phyloP scores from a whole-genome alignment of 306 rosid genomes.

The Quercus cerris region DNA sequence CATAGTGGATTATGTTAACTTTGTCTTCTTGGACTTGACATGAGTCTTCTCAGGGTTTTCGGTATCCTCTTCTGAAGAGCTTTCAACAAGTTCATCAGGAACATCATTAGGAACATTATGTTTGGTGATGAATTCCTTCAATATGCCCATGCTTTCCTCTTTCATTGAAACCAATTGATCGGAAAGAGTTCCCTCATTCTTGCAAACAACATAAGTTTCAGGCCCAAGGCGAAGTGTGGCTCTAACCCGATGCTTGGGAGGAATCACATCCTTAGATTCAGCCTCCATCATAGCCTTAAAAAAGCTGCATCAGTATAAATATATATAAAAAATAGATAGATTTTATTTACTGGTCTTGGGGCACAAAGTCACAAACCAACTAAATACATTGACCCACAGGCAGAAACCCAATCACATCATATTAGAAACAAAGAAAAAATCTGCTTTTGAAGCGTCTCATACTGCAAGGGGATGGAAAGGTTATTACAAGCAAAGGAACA shows the following conservation, averaged over 20 bases:
- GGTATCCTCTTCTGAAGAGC: slow-evolving; percentile 59
- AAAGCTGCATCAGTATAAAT: not conserved
- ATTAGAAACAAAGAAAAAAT: too few species aligned
- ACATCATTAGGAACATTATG: slow-evolving; percentile 79
- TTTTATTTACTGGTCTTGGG: not conserved
- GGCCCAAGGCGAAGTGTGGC: slow-evolving; percentile 54
- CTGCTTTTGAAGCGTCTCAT: too few species aligned
- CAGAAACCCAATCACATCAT: too few species aligned
- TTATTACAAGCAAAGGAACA: too few species aligned
- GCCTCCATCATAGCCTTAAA: slow-evolving; percentile 32
- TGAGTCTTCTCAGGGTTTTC: slow-evolving; percentile 48
- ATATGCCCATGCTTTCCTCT: slow-evolving; percentile 64
- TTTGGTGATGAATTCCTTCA: slow-evolving; percentile 85
- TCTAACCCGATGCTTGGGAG: slow-evolving; percentile 38
- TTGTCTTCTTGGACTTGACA: slow-evolving; percentile 67
- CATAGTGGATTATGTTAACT: slow-evolving; percentile 37
- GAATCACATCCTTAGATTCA: slow-evolving; percentile 30
- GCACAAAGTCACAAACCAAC: not conserved
- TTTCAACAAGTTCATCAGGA: slow-evolving; percentile 70
- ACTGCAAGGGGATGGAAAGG: too few species aligned
- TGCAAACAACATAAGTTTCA: slow-evolving; percentile 49
- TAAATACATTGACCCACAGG: not conserved
- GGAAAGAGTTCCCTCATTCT: slow-evolving; percentile 47
- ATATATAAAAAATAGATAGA: not conserved
- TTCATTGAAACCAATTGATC: slow-evolving; percentile 67